Conservation (phyloP, 305 asterid species). For the Striga hermonthica region DNA sequence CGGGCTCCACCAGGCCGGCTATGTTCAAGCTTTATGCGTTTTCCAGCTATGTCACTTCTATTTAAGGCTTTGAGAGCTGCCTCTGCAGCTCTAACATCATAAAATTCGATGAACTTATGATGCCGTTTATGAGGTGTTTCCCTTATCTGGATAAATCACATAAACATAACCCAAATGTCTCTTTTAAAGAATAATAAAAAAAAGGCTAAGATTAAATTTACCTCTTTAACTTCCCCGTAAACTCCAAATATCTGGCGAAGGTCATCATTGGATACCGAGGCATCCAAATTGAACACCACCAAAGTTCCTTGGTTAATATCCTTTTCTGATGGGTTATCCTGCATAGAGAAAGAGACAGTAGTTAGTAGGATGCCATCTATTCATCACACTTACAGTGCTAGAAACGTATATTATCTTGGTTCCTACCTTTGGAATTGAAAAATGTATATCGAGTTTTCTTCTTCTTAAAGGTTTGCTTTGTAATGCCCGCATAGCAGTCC, state of each 20-base stretch:
- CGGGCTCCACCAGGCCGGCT: slow-evolving; percentile 99
- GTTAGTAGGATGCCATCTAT: slow-evolving; percentile 11
- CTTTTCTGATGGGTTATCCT: slow-evolving; percentile 97
- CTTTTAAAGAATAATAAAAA: slow-evolving; percentile 37
- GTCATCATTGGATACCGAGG: slow-evolving; percentile 61
- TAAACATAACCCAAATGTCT: slow-evolving; percentile 18
- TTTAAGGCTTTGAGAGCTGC: slow-evolving; percentile 91
- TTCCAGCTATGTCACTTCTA: slow-evolving; percentile 90
- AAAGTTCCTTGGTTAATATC: slow-evolving; percentile 96
- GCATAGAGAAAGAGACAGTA: slow-evolving; percentile 26
- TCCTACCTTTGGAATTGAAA: slow-evolving; percentile 86
- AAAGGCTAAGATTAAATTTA: slow-evolving; percentile 26
- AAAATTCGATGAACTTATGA: slow-evolving; percentile 89
- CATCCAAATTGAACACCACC: slow-evolving; percentile 92
- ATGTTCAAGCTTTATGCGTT: slow-evolving; percentile 93
- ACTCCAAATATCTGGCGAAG: slow-evolving; percentile 73
- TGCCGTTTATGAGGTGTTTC: slow-evolving; percentile 90
- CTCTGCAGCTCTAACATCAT: slow-evolving; percentile 92
- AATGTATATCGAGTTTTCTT: slow-evolving; percentile 92
- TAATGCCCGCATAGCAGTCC: slow-evolving; percentile 86
- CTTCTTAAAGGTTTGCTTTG: slow-evolving; percentile 90
- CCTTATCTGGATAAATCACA: slow-evolving; percentile 54
- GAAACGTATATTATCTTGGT: slow-evolving; percentile 18
- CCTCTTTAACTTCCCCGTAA: slow-evolving; percentile 93
- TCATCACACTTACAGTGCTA: slow-evolving; percentile 9